phyloP scores from a whole-genome alignment of 768 basidiomycete genomes.

The Collybiopsis confluens region DNA sequence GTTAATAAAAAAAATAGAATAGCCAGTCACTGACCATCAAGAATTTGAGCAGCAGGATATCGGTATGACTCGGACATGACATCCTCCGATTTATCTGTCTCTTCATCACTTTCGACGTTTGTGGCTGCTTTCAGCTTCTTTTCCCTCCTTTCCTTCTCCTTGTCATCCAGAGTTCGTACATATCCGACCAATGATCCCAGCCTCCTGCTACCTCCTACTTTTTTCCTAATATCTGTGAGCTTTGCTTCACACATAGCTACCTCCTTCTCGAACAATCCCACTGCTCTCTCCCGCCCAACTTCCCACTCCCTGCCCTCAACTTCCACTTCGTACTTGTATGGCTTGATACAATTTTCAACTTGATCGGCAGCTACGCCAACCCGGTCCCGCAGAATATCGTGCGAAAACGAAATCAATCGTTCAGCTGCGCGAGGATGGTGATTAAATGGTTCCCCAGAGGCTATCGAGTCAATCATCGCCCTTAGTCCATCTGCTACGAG shows the following conservation, averaged over 20 bases:
- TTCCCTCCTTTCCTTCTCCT: constrained; percentile 59
- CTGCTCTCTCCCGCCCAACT: constrained; percentile 66
- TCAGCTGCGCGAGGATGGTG: constrained; percentile 88
- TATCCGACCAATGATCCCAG: constrained; percentile 74
- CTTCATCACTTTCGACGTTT: constrained; percentile 25
- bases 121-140: constrained; percentile 37
- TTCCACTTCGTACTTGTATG: constrained; percentile 97
- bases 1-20: constrained; percentile 13
- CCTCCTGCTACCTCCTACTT: constrained; percentile 84
- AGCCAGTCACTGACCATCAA: constrained; percentile 70
- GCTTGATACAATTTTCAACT: constrained; percentile 99
- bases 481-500: constrained; percentile 94
- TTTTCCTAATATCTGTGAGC: constrained; percentile 79
- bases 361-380: constrained; percentile 95
- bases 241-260: constrained; percentile 79
- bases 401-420: constrained; percentile 87
- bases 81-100: constrained; percentile 29
- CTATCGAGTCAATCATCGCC: constrained; percentile 85
- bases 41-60: constrained; percentile 86
- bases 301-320: constrained; percentile 94
- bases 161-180: constrained; percentile 78
- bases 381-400: constrained; percentile 88
- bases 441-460: constrained; percentile 84
- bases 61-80: constrained; percentile 69
- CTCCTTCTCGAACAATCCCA: constrained; percentile 83